Percentiles rank a stretch among this genome's conserved stretches.
Evolutionary conservation across 305 asterid species (phyloP).

Genomic region (Coffea humblotiana): DNA sequence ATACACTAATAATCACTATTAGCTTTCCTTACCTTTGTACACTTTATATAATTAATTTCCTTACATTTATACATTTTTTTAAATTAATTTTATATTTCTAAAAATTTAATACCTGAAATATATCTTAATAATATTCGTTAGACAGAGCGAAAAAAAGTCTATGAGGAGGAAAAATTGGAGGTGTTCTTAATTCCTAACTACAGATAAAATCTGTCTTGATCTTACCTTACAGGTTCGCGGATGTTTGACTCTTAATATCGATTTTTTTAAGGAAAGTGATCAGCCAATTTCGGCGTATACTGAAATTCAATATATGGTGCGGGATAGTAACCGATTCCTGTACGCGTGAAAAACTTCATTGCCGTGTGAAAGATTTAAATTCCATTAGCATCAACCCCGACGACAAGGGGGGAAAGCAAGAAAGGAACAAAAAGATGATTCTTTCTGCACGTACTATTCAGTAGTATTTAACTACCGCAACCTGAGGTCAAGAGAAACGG

Average conservation of each 20-base stretch:
- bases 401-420: background rate
- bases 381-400: background rate
- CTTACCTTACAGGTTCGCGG: background rate
- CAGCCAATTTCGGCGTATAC: background rate
- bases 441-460: background rate
- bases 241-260: background rate
- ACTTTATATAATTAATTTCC: too few relatives aligned
- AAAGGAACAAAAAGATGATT: background rate
- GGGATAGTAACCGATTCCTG: background rate
- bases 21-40: too few relatives aligned
- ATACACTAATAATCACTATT: too few relatives aligned
- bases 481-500: background rate
- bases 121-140: too few relatives aligned
- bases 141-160: too few relatives aligned
- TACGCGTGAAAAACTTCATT: background rate
- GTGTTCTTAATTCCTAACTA: background rate
- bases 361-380: background rate
- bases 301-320: background rate
- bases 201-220: background rate
- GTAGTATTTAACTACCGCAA: too few relatives aligned
- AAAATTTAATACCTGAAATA: too few relatives aligned
- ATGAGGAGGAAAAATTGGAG: background rate
- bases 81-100: too few relatives aligned
- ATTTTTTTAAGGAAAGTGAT: background rate
- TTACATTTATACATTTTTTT: too few relatives aligned